A percentile compares a stretch with the other conserved stretches of the same genome.
These are phyloP conservation scores for Xylaria multiplex DNA, from an alignment of 2,329 filamentous ascomycete genomes.

Conservation along the genomic window DNA sequence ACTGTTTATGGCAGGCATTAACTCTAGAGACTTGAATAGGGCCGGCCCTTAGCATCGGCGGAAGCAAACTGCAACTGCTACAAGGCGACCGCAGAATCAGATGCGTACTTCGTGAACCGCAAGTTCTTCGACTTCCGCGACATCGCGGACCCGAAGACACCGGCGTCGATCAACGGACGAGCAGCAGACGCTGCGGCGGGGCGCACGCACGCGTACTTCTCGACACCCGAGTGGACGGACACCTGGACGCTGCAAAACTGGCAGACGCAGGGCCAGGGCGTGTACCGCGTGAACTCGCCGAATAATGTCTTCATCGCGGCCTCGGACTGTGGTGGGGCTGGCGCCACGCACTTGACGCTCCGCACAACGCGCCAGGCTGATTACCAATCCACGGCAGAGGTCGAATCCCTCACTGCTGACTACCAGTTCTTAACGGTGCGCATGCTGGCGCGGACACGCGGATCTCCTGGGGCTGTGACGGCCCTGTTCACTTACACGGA, in stretches of 20 bases:
- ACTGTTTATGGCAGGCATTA: not conserved
- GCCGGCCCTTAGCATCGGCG: conserved; percentile 23
- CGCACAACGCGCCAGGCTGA: conserved; percentile 56
- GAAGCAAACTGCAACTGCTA: conserved; percentile 36
- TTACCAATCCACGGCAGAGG: conserved; percentile 62
- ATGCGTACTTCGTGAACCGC: conserved; percentile 56
- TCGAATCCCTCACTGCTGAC: conserved; percentile 52
- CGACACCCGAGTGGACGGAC: conserved; percentile 44
- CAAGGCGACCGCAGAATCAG: conserved; percentile 29
- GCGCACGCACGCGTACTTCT: conserved; percentile 50
- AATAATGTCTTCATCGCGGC: conserved; percentile 59
- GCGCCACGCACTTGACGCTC: conserved; percentile 57
- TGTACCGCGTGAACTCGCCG: conserved; percentile 52
- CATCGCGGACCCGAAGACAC: conserved; percentile 49
- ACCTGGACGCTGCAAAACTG: conserved; percentile 47
- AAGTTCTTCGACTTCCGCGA: conserved; percentile 62
- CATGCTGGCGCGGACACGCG: conserved; percentile 60
- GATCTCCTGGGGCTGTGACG: conserved; percentile 59
- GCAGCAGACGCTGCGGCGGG: conserved; percentile 44
- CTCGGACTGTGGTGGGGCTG: conserved; percentile 50
- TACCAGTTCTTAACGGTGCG: conserved; percentile 54
- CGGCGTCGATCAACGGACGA: conserved; percentile 42
- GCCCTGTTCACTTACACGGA: conserved; percentile 64
- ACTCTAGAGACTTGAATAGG: conserved; percentile 8
- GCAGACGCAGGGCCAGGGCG: conserved; percentile 42